Base-by-base conservation (phyloP, 176 grass and related monocot genomes). In the Pontederia paniculata region DNA sequence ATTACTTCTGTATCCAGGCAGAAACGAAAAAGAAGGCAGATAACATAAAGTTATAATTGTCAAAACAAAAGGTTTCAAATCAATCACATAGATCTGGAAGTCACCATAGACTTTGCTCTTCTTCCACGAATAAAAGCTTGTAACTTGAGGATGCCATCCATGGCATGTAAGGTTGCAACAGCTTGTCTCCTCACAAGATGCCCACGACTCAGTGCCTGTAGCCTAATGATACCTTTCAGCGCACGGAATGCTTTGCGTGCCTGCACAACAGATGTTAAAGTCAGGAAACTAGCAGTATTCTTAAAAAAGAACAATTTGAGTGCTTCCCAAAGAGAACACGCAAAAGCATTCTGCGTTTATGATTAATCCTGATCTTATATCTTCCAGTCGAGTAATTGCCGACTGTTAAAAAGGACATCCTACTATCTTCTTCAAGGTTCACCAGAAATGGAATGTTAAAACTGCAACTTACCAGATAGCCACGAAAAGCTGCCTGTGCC, bases 181-280 rank as follows among this genome's bases (percentile, higher is more conserved):
- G 86, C 86, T 55, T 97, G 93, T 62, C 93, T 78, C 72, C 93
- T 81, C 44, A 97, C 93, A 78, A 97, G 83, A 77, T 90, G 83
- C 20, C 93, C 93, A 21, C 86, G 79, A 66, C 89, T 90, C 72
- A 97, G 65, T 52, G 93, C 83, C 62, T 97, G 93, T 37, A 97
- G 65, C 78, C 86, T 90, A 71, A 97, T 87, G 60, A 97, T 97
- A 55, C 83, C 93, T 82, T 90, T 97, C 55, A 97, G 65, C 47
- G 86, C 72, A 56, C 60, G 80, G 65, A 97, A 97, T 44, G 86
- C 88, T 62, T 83, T 84, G 45, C 93, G 85, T 72, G 86, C 93
- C 93, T 97, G 63, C 60, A 75, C 18, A 44, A 48, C 8, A 9
- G 8, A 44, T 42, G 10, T 16, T 12, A 7, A 37, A 21, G 20